phyloP scores from a whole-genome alignment of 768 basidiomycete genomes.

The Boletus sensibilis region DNA sequence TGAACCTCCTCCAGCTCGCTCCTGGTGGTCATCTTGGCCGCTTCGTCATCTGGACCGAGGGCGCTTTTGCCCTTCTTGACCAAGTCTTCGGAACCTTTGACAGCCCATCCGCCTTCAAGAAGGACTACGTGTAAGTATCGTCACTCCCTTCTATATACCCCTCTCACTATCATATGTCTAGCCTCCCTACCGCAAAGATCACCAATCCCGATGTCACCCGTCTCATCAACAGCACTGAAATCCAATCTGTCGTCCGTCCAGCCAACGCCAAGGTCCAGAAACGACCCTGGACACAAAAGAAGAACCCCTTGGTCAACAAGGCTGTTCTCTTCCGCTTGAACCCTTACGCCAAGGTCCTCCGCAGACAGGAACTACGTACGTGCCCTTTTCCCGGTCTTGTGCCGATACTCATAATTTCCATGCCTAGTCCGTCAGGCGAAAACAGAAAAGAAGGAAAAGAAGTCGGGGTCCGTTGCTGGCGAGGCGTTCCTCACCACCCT shows the following conservation, averaged over 20 bases:
- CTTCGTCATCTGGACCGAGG: constrained; percentile 99
- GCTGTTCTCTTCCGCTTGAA: constrained; percentile 94
- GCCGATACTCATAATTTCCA: constrained; percentile 4
- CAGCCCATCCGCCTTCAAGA: constrained; percentile 82
- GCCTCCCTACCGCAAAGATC: constrained; percentile 95
- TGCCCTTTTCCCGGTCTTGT: constrained; percentile 24
- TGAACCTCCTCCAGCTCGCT: constrained; percentile 98
- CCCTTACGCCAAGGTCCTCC: constrained; percentile 95
- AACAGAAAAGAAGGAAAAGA: constrained; percentile 56
- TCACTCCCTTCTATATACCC: not conserved
- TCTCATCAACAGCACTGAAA: constrained; percentile 97
- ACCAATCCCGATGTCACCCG: constrained; percentile 95
- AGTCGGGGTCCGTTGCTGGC: constrained; percentile 68
- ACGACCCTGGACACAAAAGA: constrained; percentile 98
- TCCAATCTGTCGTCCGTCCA: constrained; percentile 93
- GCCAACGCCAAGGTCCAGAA: constrained; percentile 83
- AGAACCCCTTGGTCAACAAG: constrained; percentile 97
- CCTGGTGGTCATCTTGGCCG: constrained; percentile 99
- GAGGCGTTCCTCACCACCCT: constrained; percentile 83
- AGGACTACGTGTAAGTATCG: constrained; percentile 72
- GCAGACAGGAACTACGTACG: constrained; percentile 84
- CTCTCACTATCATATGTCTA: constrained; percentile 26
- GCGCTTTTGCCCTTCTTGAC: constrained; percentile 89
- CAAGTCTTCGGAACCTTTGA: constrained; percentile 95
- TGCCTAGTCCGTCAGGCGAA: constrained; percentile 67